A percentile compares a stretch with the other conserved stretches of the same genome.
These are phyloP conservation scores for Clitopilus passeckerianus DNA, from an alignment of 768 basidiomycete genomes.

Conservation along the genomic window DNA sequence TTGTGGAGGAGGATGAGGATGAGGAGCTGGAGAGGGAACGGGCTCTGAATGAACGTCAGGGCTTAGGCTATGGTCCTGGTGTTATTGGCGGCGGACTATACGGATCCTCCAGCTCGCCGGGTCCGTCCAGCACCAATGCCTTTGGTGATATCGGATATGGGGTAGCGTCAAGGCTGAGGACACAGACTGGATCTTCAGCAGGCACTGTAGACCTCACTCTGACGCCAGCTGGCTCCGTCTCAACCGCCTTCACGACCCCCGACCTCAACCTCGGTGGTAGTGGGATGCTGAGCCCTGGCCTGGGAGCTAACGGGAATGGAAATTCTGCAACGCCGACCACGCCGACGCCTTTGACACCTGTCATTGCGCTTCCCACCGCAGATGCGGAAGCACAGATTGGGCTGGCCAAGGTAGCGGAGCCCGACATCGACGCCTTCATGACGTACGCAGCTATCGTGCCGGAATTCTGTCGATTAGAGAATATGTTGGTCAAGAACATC, in stretches of 20 bases:
- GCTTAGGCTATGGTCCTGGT: constrained; percentile 17
- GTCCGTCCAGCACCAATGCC: constrained; percentile 27
- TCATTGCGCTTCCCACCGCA: constrained; percentile 64
- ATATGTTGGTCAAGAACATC: constrained; percentile 66
- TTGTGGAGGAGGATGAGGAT: constrained; percentile 75
- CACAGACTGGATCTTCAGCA: constrained; percentile 43
- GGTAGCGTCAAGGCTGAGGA: constrained; percentile 42
- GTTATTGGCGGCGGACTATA: constrained; percentile 20
- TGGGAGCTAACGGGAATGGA: constrained; percentile 26
- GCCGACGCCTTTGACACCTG: constrained; percentile 60
- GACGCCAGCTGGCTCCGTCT: constrained; percentile 20
- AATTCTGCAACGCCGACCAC: constrained; percentile 38
- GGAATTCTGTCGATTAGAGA: constrained; percentile 77
- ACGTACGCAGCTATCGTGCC: constrained; percentile 82
- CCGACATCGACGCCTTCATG: constrained; percentile 82
- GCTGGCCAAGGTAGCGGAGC: constrained; percentile 76
- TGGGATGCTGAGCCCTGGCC: constrained; percentile 21
- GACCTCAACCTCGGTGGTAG: constrained; percentile 37
- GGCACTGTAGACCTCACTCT: constrained; percentile 20
- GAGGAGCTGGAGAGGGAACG: constrained; percentile 58
- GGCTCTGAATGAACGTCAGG: constrained; percentile 16
- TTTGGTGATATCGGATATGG: constrained; percentile 29
- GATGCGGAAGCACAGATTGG: constrained; percentile 75
- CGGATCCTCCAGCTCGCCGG: constrained; percentile 2
- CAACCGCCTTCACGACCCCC: constrained; percentile 59